A percentile compares a stretch with the other conserved stretches of the same genome.
Conservation (phyloP, 306 rosid species). For the Abrus pulchellus region DNA sequence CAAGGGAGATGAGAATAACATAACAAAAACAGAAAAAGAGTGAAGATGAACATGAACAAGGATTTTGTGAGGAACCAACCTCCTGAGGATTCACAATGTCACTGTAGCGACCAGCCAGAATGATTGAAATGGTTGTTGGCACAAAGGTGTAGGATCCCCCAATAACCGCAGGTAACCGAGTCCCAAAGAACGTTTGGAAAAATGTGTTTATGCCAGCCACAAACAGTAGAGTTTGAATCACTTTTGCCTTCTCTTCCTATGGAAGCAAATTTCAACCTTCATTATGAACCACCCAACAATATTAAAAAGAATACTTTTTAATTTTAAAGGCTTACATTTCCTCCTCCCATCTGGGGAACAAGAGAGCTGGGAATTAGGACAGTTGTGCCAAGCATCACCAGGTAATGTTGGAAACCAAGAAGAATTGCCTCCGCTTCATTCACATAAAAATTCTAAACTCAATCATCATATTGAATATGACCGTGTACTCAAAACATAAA, state of each 20-base stretch:
- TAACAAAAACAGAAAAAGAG: neutral
- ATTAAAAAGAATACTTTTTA: neutral
- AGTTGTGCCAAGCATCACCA: slow-evolving; percentile 98
- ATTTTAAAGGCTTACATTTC: slow-evolving; percentile 68
- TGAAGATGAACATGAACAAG: neutral
- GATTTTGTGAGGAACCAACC: slow-evolving; percentile 55
- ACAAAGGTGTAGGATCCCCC: slow-evolving; percentile 94
- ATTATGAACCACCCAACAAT: slow-evolving; percentile 35
- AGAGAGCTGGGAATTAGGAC: slow-evolving; percentile 90
- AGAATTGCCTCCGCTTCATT: slow-evolving; percentile 93
- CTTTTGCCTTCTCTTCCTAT: slow-evolving; percentile 94
- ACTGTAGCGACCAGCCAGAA: slow-evolving; percentile 90
- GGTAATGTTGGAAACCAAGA: slow-evolving; percentile 97
- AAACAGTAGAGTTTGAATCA: slow-evolving; percentile 86
- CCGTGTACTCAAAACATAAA: neutral
- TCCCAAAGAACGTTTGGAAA: slow-evolving; percentile 83
- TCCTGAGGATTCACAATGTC: slow-evolving; percentile 81
- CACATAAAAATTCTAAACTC: slow-evolving; percentile 29
- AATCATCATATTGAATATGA: slow-evolving; percentile 35
- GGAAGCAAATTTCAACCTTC: slow-evolving; percentile 31
- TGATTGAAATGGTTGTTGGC: slow-evolving; percentile 92
- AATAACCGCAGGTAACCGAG: slow-evolving; percentile 92
- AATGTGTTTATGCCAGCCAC: slow-evolving; percentile 92
- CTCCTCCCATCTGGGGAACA: slow-evolving; percentile 99
- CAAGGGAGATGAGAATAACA: neutral